These are phyloP conservation scores for Aspergillus asperescens DNA, from an alignment of 495 filamentous ascomycete species.

Conservation along the genomic window DNA sequence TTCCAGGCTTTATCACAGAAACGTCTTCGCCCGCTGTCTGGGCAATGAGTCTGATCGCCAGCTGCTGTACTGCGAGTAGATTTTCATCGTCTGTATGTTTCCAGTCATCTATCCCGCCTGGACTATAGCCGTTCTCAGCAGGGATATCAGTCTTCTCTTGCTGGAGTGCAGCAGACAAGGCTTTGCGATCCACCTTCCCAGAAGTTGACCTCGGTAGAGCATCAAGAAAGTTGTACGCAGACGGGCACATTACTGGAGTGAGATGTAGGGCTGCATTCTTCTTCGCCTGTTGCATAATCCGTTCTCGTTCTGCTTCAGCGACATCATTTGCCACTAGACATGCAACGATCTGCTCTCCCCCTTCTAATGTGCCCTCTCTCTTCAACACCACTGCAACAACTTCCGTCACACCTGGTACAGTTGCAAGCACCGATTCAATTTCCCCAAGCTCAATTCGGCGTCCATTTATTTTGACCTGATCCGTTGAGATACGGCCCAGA, in stretches of 20 bases:
- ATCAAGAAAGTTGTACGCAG: constrained; percentile 19
- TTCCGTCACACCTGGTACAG: constrained; percentile 17
- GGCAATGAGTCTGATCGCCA: constrained; percentile 35
- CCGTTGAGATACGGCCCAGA: constrained; percentile 65
- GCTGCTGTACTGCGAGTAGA: not conserved
- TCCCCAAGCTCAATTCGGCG: constrained; percentile 88
- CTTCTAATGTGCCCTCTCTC: constrained; percentile 12
- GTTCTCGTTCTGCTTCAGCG: constrained; percentile 19
- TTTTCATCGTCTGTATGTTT: not conserved
- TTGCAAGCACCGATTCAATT: constrained; percentile 52
- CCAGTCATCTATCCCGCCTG: constrained; percentile 4
- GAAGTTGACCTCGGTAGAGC: constrained; percentile 22
- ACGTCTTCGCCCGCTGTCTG: constrained; percentile 38
- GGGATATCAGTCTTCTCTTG: not conserved
- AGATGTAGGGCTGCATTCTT: constrained; percentile 33
- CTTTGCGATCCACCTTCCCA: constrained; percentile 25
- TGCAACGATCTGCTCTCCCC: constrained; percentile 23
- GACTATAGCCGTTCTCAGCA: not conserved
- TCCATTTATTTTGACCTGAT: constrained; percentile 86
- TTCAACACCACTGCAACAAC: constrained; percentile 18
- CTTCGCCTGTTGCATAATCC: constrained; percentile 38
- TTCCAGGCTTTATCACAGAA: constrained; percentile 38
- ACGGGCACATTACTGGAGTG: constrained; percentile 20
- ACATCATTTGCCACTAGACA: constrained; percentile 20
- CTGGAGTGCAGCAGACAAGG: constrained; percentile 15